phyloP scores from a whole-genome alignment of 768 basidiomycete genomes.

The Mycena metata region DNA sequence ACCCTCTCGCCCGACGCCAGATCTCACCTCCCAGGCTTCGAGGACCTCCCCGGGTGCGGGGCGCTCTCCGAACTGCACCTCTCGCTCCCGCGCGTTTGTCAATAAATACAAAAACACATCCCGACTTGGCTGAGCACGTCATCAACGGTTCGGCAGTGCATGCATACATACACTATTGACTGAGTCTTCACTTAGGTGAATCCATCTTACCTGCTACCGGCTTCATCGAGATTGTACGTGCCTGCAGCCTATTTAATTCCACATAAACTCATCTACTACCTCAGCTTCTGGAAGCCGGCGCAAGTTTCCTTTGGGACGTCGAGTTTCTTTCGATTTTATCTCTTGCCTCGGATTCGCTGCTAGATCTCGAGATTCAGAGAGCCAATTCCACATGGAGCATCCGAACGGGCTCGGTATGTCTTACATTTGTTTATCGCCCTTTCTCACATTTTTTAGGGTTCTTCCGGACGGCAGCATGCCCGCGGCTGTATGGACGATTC shows the following conservation, averaged over 20 bases:
- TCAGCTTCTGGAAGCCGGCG: not conserved
- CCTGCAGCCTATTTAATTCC: too few relatives aligned
- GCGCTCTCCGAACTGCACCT: not conserved
- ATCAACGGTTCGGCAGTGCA: not conserved
- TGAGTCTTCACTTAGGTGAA: not conserved
- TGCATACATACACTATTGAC: not conserved
- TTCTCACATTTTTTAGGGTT: not conserved
- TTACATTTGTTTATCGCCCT: not conserved
- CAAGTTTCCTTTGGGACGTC: conserved; percentile 12
- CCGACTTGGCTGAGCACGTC: conserved; percentile 2
- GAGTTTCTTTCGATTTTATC: conserved; percentile 7
- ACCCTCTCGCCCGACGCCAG: not conserved
- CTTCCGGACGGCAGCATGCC: conserved; percentile 28
- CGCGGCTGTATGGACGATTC: conserved; percentile 24
- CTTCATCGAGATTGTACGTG: conserved; percentile 12
- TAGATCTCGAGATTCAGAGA: not conserved
- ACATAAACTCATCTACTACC: too few relatives aligned
- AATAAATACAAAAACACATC: not conserved
- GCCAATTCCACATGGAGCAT: conserved; percentile 1
- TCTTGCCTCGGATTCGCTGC: not conserved
- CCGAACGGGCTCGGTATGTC: not conserved
- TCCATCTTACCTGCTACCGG: not conserved
- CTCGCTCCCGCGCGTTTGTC: not conserved
- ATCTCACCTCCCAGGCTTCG: conserved; percentile 8
- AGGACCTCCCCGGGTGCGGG: too few relatives aligned